phyloP scores from a whole-genome alignment of 2,329 filamentous ascomycete genomes.

The Alternaria sp. region DNA sequence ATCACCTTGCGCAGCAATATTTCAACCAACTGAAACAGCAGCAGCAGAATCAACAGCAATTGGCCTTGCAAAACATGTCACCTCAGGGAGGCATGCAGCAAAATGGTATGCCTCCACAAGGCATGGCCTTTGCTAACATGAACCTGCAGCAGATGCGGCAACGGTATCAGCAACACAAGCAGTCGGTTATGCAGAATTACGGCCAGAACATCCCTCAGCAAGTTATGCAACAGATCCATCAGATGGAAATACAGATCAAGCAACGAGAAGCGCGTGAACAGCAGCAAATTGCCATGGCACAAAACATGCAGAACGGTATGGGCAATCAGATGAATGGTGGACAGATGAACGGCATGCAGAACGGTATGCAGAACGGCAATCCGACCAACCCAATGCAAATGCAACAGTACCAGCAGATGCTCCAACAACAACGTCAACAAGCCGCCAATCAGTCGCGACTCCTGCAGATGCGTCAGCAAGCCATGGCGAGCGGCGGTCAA shows the following conservation, averaged over 20 bases:
- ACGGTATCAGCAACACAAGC: constrained; percentile 36
- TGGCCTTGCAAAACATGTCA: constrained; percentile 36
- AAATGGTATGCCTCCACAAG: constrained; percentile 32
- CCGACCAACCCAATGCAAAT: constrained; percentile 40
- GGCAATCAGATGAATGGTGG: constrained; percentile 33
- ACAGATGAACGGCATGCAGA: constrained; percentile 36
- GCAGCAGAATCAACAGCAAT: constrained; percentile 38
- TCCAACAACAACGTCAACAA: constrained; percentile 46
- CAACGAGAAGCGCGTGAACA: constrained; percentile 32
- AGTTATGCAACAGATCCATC: constrained; percentile 36
- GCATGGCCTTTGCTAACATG: constrained; percentile 38
- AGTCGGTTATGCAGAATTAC: constrained; percentile 35
- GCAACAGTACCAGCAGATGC: constrained; percentile 45
- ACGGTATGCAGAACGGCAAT: constrained; percentile 28
- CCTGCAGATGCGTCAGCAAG: constrained; percentile 44
- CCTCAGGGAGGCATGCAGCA: constrained; percentile 34
- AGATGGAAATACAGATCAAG: constrained; percentile 40
- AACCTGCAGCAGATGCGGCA: constrained; percentile 35
- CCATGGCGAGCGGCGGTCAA: constrained; percentile 40
- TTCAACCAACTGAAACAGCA: constrained; percentile 41
- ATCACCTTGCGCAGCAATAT: constrained; percentile 36
- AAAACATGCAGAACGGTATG: constrained; percentile 22
- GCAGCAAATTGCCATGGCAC: constrained; percentile 30
- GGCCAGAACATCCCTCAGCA: constrained; percentile 37
- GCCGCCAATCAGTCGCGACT: constrained; percentile 46